Evolutionary conservation across 2,329 filamentous ascomycete genomes (phyloP).

Genomic region (Chrysosporium queenslandicum): DNA sequence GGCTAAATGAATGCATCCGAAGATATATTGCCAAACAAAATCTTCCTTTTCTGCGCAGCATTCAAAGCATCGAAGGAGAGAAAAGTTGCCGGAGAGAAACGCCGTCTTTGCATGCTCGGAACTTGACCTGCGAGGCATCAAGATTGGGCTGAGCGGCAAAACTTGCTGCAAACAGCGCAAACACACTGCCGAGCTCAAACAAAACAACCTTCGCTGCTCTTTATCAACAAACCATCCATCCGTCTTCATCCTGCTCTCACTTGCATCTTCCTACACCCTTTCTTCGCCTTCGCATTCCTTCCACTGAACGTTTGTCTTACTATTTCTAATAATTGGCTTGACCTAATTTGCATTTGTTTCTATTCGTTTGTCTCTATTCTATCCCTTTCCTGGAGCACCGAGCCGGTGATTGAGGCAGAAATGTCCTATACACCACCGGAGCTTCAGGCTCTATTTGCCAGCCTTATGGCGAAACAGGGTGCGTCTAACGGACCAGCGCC

Average conservation of each 20-base stretch:
- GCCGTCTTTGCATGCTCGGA: background rate
- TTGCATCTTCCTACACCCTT: background rate
- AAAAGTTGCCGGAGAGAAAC: background rate
- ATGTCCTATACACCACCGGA: constrained; percentile 39
- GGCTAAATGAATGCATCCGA: background rate
- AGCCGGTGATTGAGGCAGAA: constrained; percentile 32
- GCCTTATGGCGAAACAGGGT: constrained; percentile 34
- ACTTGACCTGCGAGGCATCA: background rate
- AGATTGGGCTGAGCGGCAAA: constrained; percentile 3
- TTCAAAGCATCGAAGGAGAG: background rate
- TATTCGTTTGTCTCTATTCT: constrained; percentile 23
- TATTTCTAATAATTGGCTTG: background rate
- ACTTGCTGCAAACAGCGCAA: constrained; percentile 10
- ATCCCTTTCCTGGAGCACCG: constrained; percentile 22
- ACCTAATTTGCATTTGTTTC: constrained; percentile 14
- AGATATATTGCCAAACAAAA: background rate
- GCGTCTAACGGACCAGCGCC: constrained; percentile 24
- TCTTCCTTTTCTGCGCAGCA: background rate
- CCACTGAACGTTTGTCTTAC: background rate
- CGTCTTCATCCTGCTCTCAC: constrained; percentile 1
- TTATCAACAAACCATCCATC: constrained; percentile 5
- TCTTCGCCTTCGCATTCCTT: background rate
- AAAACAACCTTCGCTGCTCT: constrained; percentile 7
- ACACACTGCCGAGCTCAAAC: background rate
- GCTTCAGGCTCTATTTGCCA: constrained; percentile 40